These are phyloP conservation scores for Agrocybe chaxingu DNA, from an alignment of 768 basidiomycete genomes.

Conservation along the genomic window DNA sequence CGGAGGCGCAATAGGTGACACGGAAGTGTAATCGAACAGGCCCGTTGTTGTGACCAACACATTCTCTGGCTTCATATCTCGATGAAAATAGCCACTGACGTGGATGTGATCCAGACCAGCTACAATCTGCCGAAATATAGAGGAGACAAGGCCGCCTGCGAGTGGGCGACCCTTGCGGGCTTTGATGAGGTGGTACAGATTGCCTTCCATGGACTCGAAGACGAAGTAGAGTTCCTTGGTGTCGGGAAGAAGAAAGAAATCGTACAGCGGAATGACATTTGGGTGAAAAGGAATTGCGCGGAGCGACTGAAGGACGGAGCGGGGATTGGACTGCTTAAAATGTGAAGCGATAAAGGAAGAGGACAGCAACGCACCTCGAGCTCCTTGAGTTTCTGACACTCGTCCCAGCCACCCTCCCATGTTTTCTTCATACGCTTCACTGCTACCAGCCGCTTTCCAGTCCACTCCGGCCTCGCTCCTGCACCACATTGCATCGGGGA, in stretches of 20 bases:
- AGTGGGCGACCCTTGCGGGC: conserved; percentile 91
- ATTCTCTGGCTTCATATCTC: conserved; percentile 99
- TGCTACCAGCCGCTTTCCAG: conserved; percentile 91
- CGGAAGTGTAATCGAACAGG: conserved; percentile 83
- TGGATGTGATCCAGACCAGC: conserved; percentile 93
- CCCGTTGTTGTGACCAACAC: conserved; percentile 98
- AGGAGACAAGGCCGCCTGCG: conserved; percentile 94
- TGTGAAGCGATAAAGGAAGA: conserved; percentile 8
- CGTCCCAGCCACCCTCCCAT: conserved; percentile 98
- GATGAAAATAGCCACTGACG: conserved; percentile 91
- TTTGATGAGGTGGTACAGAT: conserved; percentile 98
- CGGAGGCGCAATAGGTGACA: conserved; percentile 64
- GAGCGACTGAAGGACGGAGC: conserved; percentile 62
- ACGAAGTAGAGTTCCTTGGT: conserved; percentile 98
- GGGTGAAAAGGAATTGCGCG: conserved; percentile 93
- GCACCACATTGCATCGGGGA: conserved; percentile 96
- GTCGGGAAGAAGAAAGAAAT: conserved; percentile 96
- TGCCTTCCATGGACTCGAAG: conserved; percentile 99
- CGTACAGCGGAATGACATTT: conserved; percentile 98
- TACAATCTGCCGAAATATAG: conserved; percentile 91
- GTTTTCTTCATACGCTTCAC: conserved; percentile 98
- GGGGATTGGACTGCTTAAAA: conserved; percentile 11
- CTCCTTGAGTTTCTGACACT: conserved; percentile 93
- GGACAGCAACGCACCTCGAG: conserved; percentile 65
- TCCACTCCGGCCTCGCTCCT: conserved; percentile 90